These are phyloP conservation scores for Pouteria campechiana DNA, from an alignment of 179 eudicot genomes.

Conservation along the genomic window DNA sequence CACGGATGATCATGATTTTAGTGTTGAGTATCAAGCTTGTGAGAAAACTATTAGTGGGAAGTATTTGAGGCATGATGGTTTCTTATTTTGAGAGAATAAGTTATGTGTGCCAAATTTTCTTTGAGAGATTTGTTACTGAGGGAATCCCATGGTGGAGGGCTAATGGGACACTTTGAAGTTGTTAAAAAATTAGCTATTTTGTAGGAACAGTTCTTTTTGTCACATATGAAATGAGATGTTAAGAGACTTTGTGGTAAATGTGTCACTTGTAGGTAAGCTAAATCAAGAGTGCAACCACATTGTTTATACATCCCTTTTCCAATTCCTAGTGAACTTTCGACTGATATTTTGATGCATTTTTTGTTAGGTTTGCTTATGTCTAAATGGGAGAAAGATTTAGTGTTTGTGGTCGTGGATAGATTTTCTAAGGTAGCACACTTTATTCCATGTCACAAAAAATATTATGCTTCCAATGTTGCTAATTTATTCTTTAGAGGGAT, in stretches of 20 bases:
- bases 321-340: conserved; percentile 4
- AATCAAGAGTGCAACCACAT: conserved; percentile 2
- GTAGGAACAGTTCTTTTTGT: conserved; percentile 2
- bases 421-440: conserved; percentile 8
- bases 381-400: background rate
- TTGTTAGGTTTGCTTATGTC: conserved; percentile 10
- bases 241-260: background rate
- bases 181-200: background rate
- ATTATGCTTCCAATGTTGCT: background rate
- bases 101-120: conserved; percentile 2
- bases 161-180: conserved; percentile 6
- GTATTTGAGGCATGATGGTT: conserved; percentile 1
- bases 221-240: conserved; percentile 3
- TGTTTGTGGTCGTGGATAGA: conserved; percentile 4
- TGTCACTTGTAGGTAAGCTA: background rate
- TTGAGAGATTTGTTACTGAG: conserved; percentile 1
- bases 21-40: background rate
- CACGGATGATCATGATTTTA: background rate
- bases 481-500: conserved; percentile 1
- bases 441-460: conserved; percentile 1
- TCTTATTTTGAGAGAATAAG: conserved; percentile 1
- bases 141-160: conserved; percentile 4
- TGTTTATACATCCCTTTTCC: conserved; percentile 6
- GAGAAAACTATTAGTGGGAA: background rate
- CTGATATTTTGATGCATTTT: conserved; percentile 10